These are phyloP conservation scores for Tylopilus felleus DNA, from an alignment of 768 basidiomycete species.

Conservation along the genomic window DNA sequence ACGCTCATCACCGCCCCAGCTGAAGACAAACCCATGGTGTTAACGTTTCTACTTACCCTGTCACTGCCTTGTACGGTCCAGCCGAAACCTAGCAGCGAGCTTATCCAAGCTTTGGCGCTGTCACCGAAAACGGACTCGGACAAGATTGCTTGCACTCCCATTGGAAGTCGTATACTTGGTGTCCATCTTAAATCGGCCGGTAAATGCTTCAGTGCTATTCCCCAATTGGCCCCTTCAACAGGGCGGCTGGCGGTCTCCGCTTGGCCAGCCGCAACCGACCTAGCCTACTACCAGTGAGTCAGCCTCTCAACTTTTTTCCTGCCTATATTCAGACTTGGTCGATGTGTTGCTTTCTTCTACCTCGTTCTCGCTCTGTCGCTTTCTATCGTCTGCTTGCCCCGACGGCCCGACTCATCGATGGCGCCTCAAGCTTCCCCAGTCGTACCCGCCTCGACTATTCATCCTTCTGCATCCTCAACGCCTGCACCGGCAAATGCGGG, in stretches of 20 bases:
- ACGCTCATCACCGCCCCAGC: too few species aligned
- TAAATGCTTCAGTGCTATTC: too few species aligned
- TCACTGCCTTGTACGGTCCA: too few species aligned
- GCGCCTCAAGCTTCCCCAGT: constrained; percentile 21
- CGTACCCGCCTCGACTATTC: background rate
- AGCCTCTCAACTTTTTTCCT: constrained; percentile 16
- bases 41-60: too few species aligned
- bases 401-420: constrained; percentile 13
- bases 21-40: too few species aligned
- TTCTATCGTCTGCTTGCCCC: constrained; percentile 3
- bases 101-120: too few species aligned
- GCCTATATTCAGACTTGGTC: constrained; percentile 2
- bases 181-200: too few species aligned
- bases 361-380: constrained; percentile 10
- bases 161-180: too few species aligned
- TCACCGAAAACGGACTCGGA: too few species aligned
- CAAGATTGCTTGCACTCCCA: too few species aligned
- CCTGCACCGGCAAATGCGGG: background rate
- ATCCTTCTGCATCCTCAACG: constrained; percentile 4
- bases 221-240: background rate
- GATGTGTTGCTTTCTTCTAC: constrained; percentile 13
- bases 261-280: constrained; percentile 8
- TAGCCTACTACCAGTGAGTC: constrained; percentile 4
- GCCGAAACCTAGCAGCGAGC: too few species aligned
- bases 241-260: background rate